Evolutionary conservation across 306 rosid species (phyloP).

Genomic region (Begonia fuchsioides): DNA sequence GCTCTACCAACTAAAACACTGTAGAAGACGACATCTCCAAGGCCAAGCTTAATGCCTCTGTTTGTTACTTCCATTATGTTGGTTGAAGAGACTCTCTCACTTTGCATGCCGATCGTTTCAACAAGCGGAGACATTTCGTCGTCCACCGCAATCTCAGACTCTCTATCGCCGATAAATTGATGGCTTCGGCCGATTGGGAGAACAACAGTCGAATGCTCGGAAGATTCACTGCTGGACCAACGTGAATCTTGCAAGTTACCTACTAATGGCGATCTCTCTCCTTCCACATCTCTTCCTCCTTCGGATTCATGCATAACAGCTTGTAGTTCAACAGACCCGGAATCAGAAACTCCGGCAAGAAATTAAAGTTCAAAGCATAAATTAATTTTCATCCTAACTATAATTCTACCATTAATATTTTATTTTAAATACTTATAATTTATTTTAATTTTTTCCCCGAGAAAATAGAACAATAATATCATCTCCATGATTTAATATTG

Average conservation of each 20-base stretch:
- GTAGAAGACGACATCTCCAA: slow-evolving; percentile 86
- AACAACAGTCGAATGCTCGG: slow-evolving; percentile 17
- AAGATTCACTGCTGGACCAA: slow-evolving; percentile 21
- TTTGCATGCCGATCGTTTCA: slow-evolving; percentile 19
- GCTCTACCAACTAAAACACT: slow-evolving; percentile 95
- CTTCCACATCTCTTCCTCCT: slow-evolving; percentile 11
- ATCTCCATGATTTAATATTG: too few species aligned
- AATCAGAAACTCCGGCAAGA: slow-evolving; percentile 42
- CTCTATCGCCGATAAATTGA: slow-evolving; percentile 12
- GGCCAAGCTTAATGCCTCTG: slow-evolving; percentile 75
- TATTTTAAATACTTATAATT: too few species aligned
- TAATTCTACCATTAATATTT: too few species aligned
- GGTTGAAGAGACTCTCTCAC: slow-evolving; percentile 23
- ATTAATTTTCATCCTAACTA: too few species aligned
- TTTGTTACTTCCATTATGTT: slow-evolving; percentile 19
- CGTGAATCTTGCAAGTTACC: slow-evolving; percentile 17
- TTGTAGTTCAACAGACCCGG: slow-evolving; percentile 72
- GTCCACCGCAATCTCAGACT: slow-evolving; percentile 18
- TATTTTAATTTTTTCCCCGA: too few species aligned
- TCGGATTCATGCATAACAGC: slow-evolving; percentile 17
- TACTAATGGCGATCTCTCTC: slow-evolving; percentile 51
- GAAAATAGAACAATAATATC: too few species aligned
- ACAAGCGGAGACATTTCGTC: slow-evolving; percentile 68
- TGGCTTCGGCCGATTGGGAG: slow-evolving; percentile 9
- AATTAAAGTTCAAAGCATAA: too few species aligned